Evolutionary conservation across 306 rosid genomes (phyloP).

Genomic region (Argentina anserina): DNA sequence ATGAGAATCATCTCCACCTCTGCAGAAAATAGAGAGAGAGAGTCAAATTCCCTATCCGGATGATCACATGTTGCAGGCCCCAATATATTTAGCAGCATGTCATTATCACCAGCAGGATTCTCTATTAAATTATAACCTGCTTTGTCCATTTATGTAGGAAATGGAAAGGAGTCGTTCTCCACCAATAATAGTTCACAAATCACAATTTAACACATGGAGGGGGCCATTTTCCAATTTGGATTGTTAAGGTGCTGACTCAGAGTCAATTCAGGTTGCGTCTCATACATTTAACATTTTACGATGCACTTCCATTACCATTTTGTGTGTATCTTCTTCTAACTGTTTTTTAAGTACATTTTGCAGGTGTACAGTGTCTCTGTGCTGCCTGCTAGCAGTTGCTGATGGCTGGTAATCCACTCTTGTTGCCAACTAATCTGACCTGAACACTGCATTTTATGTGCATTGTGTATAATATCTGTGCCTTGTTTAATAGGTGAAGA

Average conservation of each 20-base stretch:
- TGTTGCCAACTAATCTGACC: background rate
- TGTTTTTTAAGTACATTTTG: background rate
- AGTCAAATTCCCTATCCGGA: background rate
- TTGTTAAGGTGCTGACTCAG: background rate
- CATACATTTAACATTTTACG: background rate
- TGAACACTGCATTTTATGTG: background rate
- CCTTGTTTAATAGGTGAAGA: background rate
- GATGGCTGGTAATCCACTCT: background rate
- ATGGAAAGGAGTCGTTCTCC: background rate
- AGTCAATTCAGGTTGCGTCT: background rate
- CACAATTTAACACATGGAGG: background rate
- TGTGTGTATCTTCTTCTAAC: background rate
- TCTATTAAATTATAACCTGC: background rate
- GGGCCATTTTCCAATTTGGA: background rate
- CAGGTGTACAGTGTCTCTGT: background rate
- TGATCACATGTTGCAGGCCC: background rate
- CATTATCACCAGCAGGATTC: background rate
- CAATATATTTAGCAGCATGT: background rate
- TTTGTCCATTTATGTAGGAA: background rate
- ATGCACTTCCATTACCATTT: background rate
- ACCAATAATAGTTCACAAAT: too few species aligned
- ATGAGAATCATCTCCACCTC: background rate
- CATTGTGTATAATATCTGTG: background rate
- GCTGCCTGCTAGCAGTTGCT: background rate
- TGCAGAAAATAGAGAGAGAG: background rate